Evolutionary conservation across 2,329 filamentous ascomycete genomes (phyloP), one percentile per base, ranked within the genome.

Genomic region (Colletotrichum sublineola): DNA sequence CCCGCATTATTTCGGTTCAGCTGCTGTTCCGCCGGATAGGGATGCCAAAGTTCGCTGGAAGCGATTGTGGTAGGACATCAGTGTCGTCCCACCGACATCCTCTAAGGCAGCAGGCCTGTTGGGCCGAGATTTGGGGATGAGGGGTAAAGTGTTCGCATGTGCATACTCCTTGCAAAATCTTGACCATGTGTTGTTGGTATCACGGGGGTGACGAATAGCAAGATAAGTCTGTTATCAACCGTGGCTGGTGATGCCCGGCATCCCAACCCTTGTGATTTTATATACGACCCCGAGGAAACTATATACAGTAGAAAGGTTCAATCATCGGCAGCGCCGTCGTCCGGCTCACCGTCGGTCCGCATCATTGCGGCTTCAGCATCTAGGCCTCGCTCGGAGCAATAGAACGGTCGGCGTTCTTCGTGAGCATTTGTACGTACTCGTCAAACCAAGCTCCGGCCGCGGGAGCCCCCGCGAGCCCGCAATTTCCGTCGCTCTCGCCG

Each of bases 401-500:
- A 18, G 67, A 71, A 3, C 78, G 67, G 48, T 84, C 74, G 0
- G 82, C 83, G 58, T 84, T 83, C 78, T 80, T 77, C 3, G 84
- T 80, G 52, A 85, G 76, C 77, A 80, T 79, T 79, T 83, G 77
- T 5, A 78, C 80, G 74, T 84, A 85, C 72, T 81, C 81, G 20
- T 83, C 78, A 71, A 84, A 84, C 84, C 84, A 85, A 5, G 71
- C 70, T 2, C 84, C 84, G 0, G 84, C 83, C 24, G 64, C 73
- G 1, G 84, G 81, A 1, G 84, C 83, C 2, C 79, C 79, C 38
- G 76, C 75, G 44, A 80, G 74, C 0, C 83, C 83, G 72, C 82
- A 84, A 63, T 79, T 65, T 5, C 84, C 84, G 67, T 85, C 83
- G 58, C 79, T 81, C 78, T 86, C 84, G 14, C 84, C 84, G 14